phyloP scores from a whole-genome alignment of 306 rosid genomes.

The Begonia masoniana region DNA sequence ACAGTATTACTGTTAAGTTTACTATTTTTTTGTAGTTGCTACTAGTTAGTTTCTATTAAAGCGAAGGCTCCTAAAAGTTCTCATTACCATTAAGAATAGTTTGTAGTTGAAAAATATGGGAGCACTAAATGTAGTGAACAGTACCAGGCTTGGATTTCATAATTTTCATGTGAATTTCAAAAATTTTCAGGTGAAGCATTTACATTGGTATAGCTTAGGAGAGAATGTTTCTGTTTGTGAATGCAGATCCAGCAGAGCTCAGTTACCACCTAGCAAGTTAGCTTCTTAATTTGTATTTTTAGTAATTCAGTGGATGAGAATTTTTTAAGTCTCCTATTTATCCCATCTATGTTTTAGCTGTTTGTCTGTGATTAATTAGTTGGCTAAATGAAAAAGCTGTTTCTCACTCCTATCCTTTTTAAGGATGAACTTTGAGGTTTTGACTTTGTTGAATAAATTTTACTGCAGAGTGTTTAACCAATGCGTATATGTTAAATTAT shows the following conservation, averaged over 20 bases:
- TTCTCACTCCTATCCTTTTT: background rate
- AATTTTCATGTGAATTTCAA: background rate
- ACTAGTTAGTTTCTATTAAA: too few relatives aligned
- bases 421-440: background rate
- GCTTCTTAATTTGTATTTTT: slow-evolving; percentile 7
- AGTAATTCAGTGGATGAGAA: background rate
- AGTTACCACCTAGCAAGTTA: slow-evolving; percentile 94
- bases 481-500: too few relatives aligned
- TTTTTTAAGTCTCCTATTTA: background rate
- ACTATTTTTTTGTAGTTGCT: too few relatives aligned
- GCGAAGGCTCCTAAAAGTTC: too few relatives aligned
- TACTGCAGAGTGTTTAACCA: too few relatives aligned
- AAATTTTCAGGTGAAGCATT: slow-evolving; percentile 70
- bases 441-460: too few relatives aligned
- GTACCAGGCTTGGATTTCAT: background rate
- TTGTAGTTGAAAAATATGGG: background rate
- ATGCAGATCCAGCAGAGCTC: slow-evolving; percentile 89
- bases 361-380: too few relatives aligned
- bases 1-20: too few relatives aligned
- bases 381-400: too few relatives aligned
- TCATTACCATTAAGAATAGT: too few relatives aligned
- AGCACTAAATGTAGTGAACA: background rate
- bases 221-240: slow-evolving; percentile 74
- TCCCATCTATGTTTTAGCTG: too few relatives aligned
- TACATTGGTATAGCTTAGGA: slow-evolving; percentile 78